Conservation (phyloP, 352 stramenopile species). For the Pythium dissimile region DNA sequence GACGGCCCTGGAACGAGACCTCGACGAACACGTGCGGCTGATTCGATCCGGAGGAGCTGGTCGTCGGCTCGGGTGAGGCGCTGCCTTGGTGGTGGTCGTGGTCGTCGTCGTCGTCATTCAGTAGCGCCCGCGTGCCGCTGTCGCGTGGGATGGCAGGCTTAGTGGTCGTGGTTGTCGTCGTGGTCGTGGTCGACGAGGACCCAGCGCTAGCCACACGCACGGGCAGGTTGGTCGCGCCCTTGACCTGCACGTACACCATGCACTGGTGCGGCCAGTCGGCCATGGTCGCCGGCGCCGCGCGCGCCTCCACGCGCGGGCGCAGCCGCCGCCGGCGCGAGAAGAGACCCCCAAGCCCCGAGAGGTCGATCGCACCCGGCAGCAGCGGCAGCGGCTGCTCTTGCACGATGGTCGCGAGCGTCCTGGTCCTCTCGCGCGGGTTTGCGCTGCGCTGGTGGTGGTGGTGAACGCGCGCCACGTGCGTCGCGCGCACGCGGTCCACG, state of each 20-base stretch:
- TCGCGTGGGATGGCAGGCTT: background rate
- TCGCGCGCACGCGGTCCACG: conserved; percentile 44
- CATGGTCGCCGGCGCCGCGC: conserved; percentile 19
- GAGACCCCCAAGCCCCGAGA: conserved; percentile 48
- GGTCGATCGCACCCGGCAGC: conserved; percentile 61
- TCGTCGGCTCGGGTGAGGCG: background rate
- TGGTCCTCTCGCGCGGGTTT: conserved; percentile 12
- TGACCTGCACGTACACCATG: conserved; percentile 81
- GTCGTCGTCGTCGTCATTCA: background rate
- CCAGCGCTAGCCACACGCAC: conserved; percentile 44
- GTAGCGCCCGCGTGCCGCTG: background rate
- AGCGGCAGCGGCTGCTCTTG: conserved; percentile 83
- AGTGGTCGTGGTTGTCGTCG: background rate
- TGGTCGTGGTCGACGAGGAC: conserved; percentile 19
- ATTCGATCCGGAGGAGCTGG: too few relatives aligned
- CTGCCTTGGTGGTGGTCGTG: background rate
- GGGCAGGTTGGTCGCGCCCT: conserved; percentile 72
- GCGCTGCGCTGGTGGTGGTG: conserved; percentile 1
- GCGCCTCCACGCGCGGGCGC: conserved; percentile 36
- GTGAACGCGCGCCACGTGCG: conserved; percentile 20
- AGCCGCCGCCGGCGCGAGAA: conserved; percentile 54
- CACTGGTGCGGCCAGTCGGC: conserved; percentile 63
- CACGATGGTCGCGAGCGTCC: conserved; percentile 64
- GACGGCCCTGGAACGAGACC: conserved; percentile 78
- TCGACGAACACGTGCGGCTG: conserved; percentile 83